A percentile compares a stretch with the other conserved stretches of the same genome.
phyloP scores from a whole-genome alignment of 176 grass and related monocot genomes.

The sorghum (Sorghum bicolor) region Sorghum_bicolor_NCBIv3 NC_012870.2:10104001-10104500 shows the following conservation, averaged over 20 bases:
- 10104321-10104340: slow-evolving; percentile 26
- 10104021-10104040: slow-evolving; percentile 5
- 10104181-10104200: slow-evolving; percentile 98
- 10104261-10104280: slow-evolving; percentile 4
- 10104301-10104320: slow-evolving; percentile 6
- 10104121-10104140: neutral
- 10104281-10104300: neutral
- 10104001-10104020: slow-evolving; percentile 14
- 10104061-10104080: neutral
- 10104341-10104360: slow-evolving; percentile 94
- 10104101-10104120: neutral
- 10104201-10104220: slow-evolving; percentile 94
- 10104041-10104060: neutral
- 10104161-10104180: slow-evolving; percentile 63
- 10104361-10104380: slow-evolving; percentile 90
- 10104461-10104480: slow-evolving; percentile 92
- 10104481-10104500: slow-evolving; percentile 95
- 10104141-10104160: slow-evolving; percentile 14
- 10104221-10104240: slow-evolving; percentile 87
- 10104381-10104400: slow-evolving; percentile 85
- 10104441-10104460: slow-evolving; percentile 94
- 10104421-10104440: slow-evolving; percentile 75
- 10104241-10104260: slow-evolving; percentile 80
- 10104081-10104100: neutral
- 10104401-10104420: slow-evolving; percentile 85